A percentile compares a stretch with the other conserved stretches of the same genome.
Conservation (phyloP, 805 yeast genomes). For the Nakazawaea holstii region DNA sequence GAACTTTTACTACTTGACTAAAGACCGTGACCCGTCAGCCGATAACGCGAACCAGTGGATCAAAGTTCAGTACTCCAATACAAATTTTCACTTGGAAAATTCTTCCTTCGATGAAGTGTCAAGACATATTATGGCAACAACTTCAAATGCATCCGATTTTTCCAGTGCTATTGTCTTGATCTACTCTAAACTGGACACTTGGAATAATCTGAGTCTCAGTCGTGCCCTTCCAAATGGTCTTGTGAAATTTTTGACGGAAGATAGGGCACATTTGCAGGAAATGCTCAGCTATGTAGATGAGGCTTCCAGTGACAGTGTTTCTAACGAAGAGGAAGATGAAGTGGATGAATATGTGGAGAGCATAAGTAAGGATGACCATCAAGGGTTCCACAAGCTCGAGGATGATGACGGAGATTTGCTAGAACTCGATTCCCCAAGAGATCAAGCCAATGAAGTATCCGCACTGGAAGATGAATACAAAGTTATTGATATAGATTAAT, state of each 20-base stretch:
- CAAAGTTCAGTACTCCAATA: slow-evolving; percentile 22
- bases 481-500: no score
- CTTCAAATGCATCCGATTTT: background rate
- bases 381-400: background rate
- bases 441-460: no score
- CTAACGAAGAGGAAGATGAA: slow-evolving; percentile 8
- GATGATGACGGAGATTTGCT: background rate
- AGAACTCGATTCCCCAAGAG: background rate
- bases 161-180: slow-evolving; percentile 2
- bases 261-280: slow-evolving; percentile 1
- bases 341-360: slow-evolving; percentile 1
- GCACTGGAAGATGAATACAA: no score
- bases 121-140: background rate
- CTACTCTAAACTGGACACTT: background rate
- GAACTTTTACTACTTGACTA: slow-evolving; percentile 25
- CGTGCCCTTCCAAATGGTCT: background rate
- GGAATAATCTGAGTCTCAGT: background rate
- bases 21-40: slow-evolving; percentile 7
- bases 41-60: slow-evolving; percentile 24
- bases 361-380: background rate
- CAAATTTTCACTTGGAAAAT: slow-evolving; percentile 10
- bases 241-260: background rate
- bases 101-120: slow-evolving; percentile 4
- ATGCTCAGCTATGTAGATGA: background rate
- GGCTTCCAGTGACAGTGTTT: background rate